These are phyloP conservation scores for Aspergillus tamarii DNA, from an alignment of 2,329 filamentous ascomycete genomes.

Conservation along the genomic window DNA sequence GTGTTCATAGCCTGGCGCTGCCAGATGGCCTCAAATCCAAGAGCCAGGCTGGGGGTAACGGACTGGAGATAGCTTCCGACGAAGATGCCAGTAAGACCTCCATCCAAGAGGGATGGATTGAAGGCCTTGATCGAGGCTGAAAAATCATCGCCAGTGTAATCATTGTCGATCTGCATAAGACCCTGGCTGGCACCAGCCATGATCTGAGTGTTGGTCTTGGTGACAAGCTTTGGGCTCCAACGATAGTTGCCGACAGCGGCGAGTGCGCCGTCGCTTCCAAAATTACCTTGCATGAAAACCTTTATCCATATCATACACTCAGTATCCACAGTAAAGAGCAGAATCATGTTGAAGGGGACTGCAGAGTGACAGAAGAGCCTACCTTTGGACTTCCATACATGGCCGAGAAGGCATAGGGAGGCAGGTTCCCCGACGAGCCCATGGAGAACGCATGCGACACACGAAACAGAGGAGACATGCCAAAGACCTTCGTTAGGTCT, in stretches of 20 bases:
- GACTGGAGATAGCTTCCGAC: constrained; percentile 96
- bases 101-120: constrained; percentile 92
- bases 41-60: constrained; percentile 79
- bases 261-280: constrained; percentile 90
- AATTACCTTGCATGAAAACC: constrained; percentile 93
- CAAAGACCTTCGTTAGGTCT: constrained; percentile 95
- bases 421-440: constrained; percentile 78
- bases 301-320: constrained; percentile 43
- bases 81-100: constrained; percentile 90
- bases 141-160: constrained; percentile 93
- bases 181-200: constrained; percentile 76
- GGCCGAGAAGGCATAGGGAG: constrained; percentile 92
- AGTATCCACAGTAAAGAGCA: constrained; percentile 2
- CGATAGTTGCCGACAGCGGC: constrained; percentile 91
- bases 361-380: constrained; percentile 37
- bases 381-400: constrained; percentile 94
- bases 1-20: constrained; percentile 82
- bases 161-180: constrained; percentile 91
- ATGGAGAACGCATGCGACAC: constrained; percentile 96
- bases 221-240: constrained; percentile 77
- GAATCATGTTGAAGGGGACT: neutral
- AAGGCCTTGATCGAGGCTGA: constrained; percentile 89
- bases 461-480: constrained; percentile 91
- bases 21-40: constrained; percentile 93
- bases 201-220: constrained; percentile 87